Evolutionary conservation across 805 yeast genomes (phyloP).

Genomic region (Cyberlindnera amylophila): DNA sequence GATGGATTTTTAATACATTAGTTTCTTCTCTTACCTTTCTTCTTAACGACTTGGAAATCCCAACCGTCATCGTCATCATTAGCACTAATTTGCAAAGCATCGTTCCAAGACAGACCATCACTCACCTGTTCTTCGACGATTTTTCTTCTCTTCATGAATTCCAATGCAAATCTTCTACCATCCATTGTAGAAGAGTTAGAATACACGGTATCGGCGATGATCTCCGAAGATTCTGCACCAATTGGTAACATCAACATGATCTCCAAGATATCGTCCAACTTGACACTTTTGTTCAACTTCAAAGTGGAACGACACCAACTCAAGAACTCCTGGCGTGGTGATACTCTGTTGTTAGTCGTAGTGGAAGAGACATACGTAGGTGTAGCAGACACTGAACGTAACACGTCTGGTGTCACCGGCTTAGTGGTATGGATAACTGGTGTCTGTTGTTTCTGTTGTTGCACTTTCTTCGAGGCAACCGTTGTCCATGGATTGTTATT

Average conservation of each 20-base stretch:
- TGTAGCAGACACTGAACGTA: constrained; percentile 37
- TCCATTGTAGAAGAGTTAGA: constrained; percentile 87
- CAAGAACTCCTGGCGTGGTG: constrained; percentile 58
- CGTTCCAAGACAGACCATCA: constrained; percentile 65
- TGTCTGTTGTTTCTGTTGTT: constrained; percentile 9
- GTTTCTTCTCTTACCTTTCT: constrained; percentile 47
- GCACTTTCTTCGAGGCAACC: constrained; percentile 25
- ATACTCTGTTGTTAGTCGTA: constrained; percentile 19
- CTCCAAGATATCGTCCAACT: constrained; percentile 72
- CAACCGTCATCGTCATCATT: constrained; percentile 46
- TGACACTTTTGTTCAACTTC: constrained; percentile 69
- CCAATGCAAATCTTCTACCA: constrained; percentile 90
- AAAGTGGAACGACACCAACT: constrained; percentile 69
- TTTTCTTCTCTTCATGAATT: constrained; percentile 75
- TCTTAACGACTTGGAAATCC: constrained; percentile 64
- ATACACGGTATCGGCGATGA: constrained; percentile 89
- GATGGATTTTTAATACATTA: constrained; percentile 8
- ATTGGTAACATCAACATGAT: constrained; percentile 78
- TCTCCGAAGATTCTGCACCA: constrained; percentile 70
- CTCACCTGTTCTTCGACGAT: constrained; percentile 56
- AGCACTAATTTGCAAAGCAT: constrained; percentile 49
- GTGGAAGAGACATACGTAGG: constrained; percentile 9
- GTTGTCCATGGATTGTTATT: constrained; percentile 38
- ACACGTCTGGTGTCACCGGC: constrained; percentile 30
- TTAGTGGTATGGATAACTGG: constrained; percentile 14